Evolutionary conservation across 78 protist species (phyloP), one percentile per base, ranked within the genome.

Genomic region (Bodo saltans): DNA sequence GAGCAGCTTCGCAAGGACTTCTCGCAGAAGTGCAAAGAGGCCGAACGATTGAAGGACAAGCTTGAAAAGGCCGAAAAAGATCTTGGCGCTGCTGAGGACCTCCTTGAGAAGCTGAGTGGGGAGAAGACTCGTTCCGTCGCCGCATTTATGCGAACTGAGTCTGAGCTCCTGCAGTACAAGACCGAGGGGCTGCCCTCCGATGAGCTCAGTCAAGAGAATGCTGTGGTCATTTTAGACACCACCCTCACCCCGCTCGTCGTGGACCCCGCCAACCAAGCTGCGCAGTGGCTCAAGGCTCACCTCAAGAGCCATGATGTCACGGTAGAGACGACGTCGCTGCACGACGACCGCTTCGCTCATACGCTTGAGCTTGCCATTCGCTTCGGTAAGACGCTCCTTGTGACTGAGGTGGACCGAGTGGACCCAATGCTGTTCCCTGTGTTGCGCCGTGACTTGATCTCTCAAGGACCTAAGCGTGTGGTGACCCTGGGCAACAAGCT

Each of bases 381-480:
- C 30, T 94, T 92, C 78, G 97, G 97, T 74, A 91, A 91, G 89
- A 91, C 94, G 27, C 81, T 92, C 30, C 71, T 94, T 25, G 83
- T 92, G 67, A 74, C 34, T 29, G 92, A 88, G 38, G 94, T 90
- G 53, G 92, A 89, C 88, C 8, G 28, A 27, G 26, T 94, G 21
- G 93, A 91, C 73, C 91, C 94, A 1, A 29, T 92, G 23, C 84
- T 92, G 26, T 67, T 47, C 42, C 90, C 94, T 0, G 28, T 89
- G 25, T 35, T 94, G 35, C 82, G 95, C 17, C n/a, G 32, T 21
- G 79, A 74, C 37, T 12, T 37, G 38, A 3, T 8, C 39, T 32
- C 68, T 3, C 37, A 67, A 74, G 91, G 90, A 8, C 29, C 83
- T 52, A 74, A 67, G 53, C 30, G 0, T 30, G 87, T 35, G 34